Percentiles rank a stretch among this genome's conserved stretches.
phyloP scores from a whole-genome alignment of 2,329 filamentous ascomycete genomes.

The Trichophyton rubrum region DNA sequence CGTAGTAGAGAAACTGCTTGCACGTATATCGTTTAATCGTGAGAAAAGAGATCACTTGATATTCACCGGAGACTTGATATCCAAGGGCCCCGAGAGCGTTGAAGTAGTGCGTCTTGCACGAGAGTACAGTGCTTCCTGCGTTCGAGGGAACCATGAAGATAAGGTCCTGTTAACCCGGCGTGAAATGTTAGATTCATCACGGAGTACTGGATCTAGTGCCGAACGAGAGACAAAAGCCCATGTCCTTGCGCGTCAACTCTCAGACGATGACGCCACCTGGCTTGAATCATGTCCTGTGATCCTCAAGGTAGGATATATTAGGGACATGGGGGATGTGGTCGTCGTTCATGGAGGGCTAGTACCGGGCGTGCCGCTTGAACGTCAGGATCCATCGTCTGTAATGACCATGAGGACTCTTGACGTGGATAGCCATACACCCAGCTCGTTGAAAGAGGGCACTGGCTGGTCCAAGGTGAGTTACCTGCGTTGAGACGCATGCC shows the following conservation, averaged over 20 bases:
- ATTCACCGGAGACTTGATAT: conserved; percentile 65
- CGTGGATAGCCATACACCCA: conserved; percentile 48
- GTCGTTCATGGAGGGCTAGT: conserved; percentile 81
- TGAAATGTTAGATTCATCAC: conserved; percentile 20
- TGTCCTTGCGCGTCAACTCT: conserved; percentile 46
- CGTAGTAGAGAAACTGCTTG: conserved; percentile 46
- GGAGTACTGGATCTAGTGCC: neutral
- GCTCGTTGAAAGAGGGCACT: conserved; percentile 39
- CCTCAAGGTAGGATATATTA: conserved; percentile 54
- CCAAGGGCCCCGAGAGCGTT: conserved; percentile 72
- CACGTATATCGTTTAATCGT: conserved; percentile 50
- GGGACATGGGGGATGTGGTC: conserved; percentile 49
- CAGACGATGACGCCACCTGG: conserved; percentile 52
- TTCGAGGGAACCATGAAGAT: conserved; percentile 91
- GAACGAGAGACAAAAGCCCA: conserved; percentile 26
- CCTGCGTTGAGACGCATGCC: neutral
- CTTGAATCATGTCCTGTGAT: conserved; percentile 65
- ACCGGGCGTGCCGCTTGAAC: conserved; percentile 55
- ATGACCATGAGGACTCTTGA: conserved; percentile 88
- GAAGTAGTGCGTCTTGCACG: conserved; percentile 68
- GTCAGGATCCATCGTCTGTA: conserved; percentile 64
- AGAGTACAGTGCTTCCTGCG: conserved; percentile 59
- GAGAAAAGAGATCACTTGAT: conserved; percentile 57
- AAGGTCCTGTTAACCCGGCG: conserved; percentile 57
- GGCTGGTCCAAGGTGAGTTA: conserved; percentile 50